Evolutionary conservation across 2,329 filamentous ascomycete species (phyloP).

Genomic region (Neonectria hederae): DNA sequence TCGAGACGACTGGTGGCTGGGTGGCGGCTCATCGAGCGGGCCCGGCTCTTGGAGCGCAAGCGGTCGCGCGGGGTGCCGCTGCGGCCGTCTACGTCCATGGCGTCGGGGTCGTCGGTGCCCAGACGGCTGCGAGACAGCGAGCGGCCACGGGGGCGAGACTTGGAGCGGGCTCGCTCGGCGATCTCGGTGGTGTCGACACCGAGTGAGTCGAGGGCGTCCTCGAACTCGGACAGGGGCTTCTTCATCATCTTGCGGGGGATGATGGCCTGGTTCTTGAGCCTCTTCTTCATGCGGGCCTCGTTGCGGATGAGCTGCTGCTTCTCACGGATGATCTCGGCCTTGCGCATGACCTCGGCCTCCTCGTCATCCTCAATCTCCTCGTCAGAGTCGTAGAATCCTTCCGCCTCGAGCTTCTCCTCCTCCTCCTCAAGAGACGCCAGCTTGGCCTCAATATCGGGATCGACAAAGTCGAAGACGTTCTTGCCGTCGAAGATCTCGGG

Average conservation of each 20-base stretch:
- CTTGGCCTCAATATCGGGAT: slow-evolving; percentile 95
- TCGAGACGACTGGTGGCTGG: slow-evolving; percentile 72
- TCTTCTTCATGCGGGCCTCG: slow-evolving; percentile 94
- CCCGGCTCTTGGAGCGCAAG: slow-evolving; percentile 77
- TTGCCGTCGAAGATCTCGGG: slow-evolving; percentile 94
- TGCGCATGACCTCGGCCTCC: slow-evolving; percentile 86
- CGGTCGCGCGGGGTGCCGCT: slow-evolving; percentile 61
- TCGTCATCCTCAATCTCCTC: slow-evolving; percentile 85
- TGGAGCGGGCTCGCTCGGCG: slow-evolving; percentile 74
- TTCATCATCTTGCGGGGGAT: slow-evolving; percentile 86
- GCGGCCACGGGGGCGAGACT: slow-evolving; percentile 74
- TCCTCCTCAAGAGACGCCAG: slow-evolving; percentile 92
- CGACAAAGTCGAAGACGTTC: slow-evolving; percentile 97
- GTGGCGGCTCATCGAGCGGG: slow-evolving; percentile 69
- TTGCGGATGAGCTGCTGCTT: slow-evolving; percentile 93
- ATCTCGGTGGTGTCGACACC: slow-evolving; percentile 85
- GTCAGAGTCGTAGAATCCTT: slow-evolving; percentile 93
- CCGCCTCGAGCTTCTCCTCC: slow-evolving; percentile 89
- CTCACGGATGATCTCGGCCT: slow-evolving; percentile 94
- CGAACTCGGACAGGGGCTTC: slow-evolving; percentile 87
- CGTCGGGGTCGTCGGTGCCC: slow-evolving; percentile 71
- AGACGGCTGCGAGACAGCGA: slow-evolving; percentile 70
- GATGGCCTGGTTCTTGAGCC: slow-evolving; percentile 94
- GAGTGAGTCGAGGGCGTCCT: slow-evolving; percentile 83
- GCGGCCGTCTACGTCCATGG: slow-evolving; percentile 76